These are phyloP conservation scores for Bipolaris sorokiniana DNA, from an alignment of 2,329 filamentous ascomycete species.

Conservation along the genomic window DNA sequence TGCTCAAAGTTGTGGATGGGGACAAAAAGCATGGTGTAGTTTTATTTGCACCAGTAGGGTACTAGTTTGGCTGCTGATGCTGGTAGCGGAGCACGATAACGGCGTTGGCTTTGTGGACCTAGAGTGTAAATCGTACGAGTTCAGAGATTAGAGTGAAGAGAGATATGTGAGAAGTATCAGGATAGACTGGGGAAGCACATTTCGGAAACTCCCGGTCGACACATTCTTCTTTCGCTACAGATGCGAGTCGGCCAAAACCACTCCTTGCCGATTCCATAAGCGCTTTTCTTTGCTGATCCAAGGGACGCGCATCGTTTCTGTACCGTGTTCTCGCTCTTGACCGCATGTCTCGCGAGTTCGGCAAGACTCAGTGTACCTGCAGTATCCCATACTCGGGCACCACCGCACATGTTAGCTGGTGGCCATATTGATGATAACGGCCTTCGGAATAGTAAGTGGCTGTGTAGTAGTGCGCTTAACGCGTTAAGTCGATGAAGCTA, in stretches of 20 bases:
- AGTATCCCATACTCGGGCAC: background rate
- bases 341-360: background rate
- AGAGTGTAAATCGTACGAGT: background rate
- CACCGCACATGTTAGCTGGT: background rate
- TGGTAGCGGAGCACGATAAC: background rate
- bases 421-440: background rate
- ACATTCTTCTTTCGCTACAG: conserved; percentile 3
- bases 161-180: background rate
- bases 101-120: background rate
- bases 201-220: background rate
- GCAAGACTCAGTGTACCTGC: background rate
- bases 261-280: background rate
- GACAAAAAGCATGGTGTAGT: background rate
- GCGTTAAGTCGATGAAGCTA: background rate
- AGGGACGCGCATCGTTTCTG: background rate
- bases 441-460: background rate
- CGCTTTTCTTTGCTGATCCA: background rate
- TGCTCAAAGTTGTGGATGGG: background rate
- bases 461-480: background rate
- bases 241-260: background rate
- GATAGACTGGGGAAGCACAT: background rate
- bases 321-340: background rate
- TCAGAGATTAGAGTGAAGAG: background rate
- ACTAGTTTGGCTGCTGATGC: background rate
- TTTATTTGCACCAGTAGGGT: background rate